Evolutionary conservation across 176 grass and related monocot genomes (phyloP).

Genomic region (Canna indica): DNA sequence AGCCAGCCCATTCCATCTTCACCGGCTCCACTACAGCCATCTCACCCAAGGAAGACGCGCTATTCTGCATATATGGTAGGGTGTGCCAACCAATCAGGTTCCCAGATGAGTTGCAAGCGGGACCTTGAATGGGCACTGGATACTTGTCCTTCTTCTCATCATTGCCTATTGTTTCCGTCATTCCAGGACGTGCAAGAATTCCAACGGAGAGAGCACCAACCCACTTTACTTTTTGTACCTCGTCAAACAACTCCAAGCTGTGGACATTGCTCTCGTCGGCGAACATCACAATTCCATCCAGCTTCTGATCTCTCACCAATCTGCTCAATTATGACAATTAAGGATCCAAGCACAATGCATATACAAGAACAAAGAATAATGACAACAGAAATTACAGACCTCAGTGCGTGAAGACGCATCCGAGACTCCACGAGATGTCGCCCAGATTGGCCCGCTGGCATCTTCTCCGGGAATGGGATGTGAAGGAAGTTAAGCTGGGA

Average conservation of each 20-base stretch:
- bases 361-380: neutral
- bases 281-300: slow-evolving; percentile 86
- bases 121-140: slow-evolving; percentile 9
- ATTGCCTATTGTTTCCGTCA: neutral
- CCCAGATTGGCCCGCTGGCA: slow-evolving; percentile 6
- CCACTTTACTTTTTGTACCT: slow-evolving; percentile 66
- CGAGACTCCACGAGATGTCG: slow-evolving; percentile 17
- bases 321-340: neutral
- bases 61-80: neutral
- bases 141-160: slow-evolving; percentile 1
- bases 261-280: slow-evolving; percentile 93
- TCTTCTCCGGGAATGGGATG: slow-evolving; percentile 11
- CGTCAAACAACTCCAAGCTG: slow-evolving; percentile 77
- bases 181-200: slow-evolving; percentile 1
- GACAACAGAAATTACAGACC: slow-evolving; percentile 9
- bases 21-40: neutral
- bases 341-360: neutral
- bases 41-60: neutral
- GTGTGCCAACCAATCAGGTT: slow-evolving; percentile 9
- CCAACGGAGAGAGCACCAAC: slow-evolving; percentile 36
- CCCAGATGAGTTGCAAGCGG: slow-evolving; percentile 12
- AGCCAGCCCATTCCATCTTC: slow-evolving; percentile 19
- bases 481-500: slow-evolving; percentile 14
- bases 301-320: slow-evolving; percentile 8
- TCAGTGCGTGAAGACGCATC: slow-evolving; percentile 35